phyloP scores from a whole-genome alignment of 2,329 filamentous ascomycete genomes.

The Aspergillus sp. region DNA sequence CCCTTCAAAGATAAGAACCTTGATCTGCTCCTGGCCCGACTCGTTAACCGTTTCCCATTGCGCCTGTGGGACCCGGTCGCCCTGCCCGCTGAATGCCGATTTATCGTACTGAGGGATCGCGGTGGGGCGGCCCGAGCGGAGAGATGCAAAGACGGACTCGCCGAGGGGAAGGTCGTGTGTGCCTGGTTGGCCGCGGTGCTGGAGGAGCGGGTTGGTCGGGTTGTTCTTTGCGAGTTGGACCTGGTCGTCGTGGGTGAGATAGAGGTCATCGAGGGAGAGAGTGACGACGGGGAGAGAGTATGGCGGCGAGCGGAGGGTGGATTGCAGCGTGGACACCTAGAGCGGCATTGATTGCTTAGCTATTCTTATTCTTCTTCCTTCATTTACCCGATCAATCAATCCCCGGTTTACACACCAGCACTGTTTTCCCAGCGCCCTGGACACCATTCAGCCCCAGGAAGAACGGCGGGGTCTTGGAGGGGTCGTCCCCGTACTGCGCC shows the following conservation, averaged over 20 bases:
- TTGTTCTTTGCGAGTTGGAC: conserved; percentile 63
- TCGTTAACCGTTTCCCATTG: conserved; percentile 60
- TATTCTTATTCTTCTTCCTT: neutral
- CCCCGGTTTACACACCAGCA: conserved; percentile 57
- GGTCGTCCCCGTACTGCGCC: conserved; percentile 37
- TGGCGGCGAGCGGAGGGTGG: conserved; percentile 57
- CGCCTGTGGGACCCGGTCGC: conserved; percentile 66
- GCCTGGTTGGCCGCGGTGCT: conserved; percentile 79
- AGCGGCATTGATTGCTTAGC: neutral
- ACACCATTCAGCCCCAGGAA: conserved; percentile 88
- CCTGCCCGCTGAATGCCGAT: conserved; percentile 70
- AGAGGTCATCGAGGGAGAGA: conserved; percentile 86
- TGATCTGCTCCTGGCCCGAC: conserved; percentile 39
- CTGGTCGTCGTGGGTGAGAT: conserved; percentile 72
- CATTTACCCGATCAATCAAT: too few relatives aligned
- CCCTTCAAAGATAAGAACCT: conserved; percentile 79
- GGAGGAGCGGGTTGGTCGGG: conserved; percentile 71
- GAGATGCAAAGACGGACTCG: conserved; percentile 61
- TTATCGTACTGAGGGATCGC: conserved; percentile 81
- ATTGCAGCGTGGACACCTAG: conserved; percentile 62
- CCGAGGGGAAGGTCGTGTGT: conserved; percentile 75
- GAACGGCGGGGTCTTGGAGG: conserved; percentile 60
- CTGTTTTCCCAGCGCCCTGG: conserved; percentile 91
- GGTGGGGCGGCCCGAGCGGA: conserved; percentile 53
- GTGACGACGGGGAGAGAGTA: conserved; percentile 66